Evolutionary conservation across 2,329 filamentous ascomycete genomes (phyloP).

Genomic region (Beauveria sp.): DNA sequence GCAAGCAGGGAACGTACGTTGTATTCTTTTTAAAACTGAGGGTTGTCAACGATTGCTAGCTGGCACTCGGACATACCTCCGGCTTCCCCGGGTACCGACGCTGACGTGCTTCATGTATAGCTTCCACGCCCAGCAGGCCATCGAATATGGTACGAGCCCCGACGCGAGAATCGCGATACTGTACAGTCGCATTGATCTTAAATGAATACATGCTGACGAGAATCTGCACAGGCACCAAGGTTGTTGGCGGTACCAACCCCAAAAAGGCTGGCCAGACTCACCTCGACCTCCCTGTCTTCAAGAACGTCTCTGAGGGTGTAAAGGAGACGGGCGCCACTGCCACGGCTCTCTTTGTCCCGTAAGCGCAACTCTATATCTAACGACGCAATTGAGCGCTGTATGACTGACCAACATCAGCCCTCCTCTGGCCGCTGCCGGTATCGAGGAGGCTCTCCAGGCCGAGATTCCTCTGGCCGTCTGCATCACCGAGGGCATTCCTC

Average conservation of each 20-base stretch:
- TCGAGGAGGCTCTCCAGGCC: conserved; percentile 90
- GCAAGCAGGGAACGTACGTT: conserved; percentile 88
- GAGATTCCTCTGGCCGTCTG: conserved; percentile 94
- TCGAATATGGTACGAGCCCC: conserved; percentile 80
- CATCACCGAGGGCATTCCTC: conserved; percentile 96
- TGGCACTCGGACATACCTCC: background rate
- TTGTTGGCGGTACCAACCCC: conserved; percentile 96
- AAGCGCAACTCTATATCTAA: conserved; percentile 26
- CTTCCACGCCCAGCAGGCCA: conserved; percentile 95
- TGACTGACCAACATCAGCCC: conserved; percentile 47
- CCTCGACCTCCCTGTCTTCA: conserved; percentile 88
- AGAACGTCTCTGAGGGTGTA: conserved; percentile 77
- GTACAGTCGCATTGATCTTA: background rate
- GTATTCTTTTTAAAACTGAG: background rate
- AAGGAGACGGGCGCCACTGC: conserved; percentile 87
- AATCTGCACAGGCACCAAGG: conserved; percentile 67
- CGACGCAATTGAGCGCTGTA: background rate
- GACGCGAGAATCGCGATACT: background rate
- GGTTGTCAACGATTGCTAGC: background rate
- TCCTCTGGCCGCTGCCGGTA: conserved; percentile 84
- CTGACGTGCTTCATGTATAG: conserved; percentile 36
- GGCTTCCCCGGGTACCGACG: background rate
- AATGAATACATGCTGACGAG: background rate
- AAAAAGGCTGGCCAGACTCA: conserved; percentile 94
- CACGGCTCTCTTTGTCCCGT: conserved; percentile 95